A percentile compares a stretch with the other conserved stretches of the same genome.
Conservation (phyloP, 2,329 filamentous ascomycete genomes). For the Cladosporium austrohemisphaericum region DNA sequence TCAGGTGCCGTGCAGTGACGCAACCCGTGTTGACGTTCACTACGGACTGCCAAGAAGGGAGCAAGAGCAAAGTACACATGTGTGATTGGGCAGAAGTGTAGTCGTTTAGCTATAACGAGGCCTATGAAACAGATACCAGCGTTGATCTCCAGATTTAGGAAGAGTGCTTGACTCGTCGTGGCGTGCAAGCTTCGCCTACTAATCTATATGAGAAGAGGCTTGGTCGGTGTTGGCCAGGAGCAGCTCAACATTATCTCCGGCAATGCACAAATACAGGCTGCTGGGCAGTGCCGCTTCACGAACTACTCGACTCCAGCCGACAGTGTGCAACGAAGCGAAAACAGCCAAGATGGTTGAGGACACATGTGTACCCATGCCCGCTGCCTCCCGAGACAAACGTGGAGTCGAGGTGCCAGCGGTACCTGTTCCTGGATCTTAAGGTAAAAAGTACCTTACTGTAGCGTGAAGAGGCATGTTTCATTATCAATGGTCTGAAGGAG, state of each 20-base stretch:
- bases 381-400: slow-evolving; percentile 3
- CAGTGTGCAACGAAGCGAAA: background rate
- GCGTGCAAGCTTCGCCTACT: background rate
- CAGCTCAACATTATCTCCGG: slow-evolving; percentile 9
- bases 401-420: slow-evolving; percentile 5
- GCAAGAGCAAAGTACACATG: background rate
- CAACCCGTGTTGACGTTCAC: background rate
- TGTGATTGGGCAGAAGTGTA: slow-evolving; percentile 1
- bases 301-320: background rate
- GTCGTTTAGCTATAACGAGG: background rate
- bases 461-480: too few species aligned
- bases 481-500: too few species aligned
- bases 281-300: too few species aligned
- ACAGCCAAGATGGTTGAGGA: background rate
- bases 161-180: background rate
- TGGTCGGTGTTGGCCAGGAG: background rate
- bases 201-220: slow-evolving; percentile 12
- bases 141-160: slow-evolving; percentile 6
- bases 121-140: slow-evolving; percentile 3
- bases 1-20: slow-evolving; percentile 2
- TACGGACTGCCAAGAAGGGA: slow-evolving; percentile 5
- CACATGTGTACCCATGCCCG: slow-evolving; percentile 8
- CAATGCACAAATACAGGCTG: too few species aligned
- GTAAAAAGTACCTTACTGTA: too few species aligned
- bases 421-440: background rate